Base-by-base conservation (phyloP, 805 yeast species). In the Nakazawaea siamensis region DNA sequence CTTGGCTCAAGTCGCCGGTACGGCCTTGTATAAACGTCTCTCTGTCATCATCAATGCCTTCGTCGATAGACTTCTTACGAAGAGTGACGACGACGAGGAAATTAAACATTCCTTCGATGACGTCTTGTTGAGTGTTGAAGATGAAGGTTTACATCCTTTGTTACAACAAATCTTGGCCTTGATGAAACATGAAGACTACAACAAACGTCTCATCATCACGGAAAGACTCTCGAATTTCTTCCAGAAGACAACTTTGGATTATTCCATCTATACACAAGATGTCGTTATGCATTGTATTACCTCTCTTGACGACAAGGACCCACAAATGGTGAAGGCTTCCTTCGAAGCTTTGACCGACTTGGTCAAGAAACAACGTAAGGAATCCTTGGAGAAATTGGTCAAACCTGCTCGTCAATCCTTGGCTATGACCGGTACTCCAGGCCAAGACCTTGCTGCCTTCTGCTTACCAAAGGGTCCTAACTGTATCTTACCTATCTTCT, bases 1-100 rank as follows among this genome's bases (percentile, higher is more conserved):
- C 0, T 68, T 88, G 54, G 94, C 95, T 1, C 77, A 83, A 34
- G 96, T 85, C 32, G 95, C 96, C 17, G 97, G 96, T 18, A 57
- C 74, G 24, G 84, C 95, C 0, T 61, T 87, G 44, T 77, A 78
- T 65, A 74, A 68, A 47, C 74, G 90, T 44, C 66, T 90, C 40
- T 68, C 86, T 0, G 59, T 74, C 4, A 83, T 92, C 41, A 74
- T 90, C 39, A 80, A 79, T 48, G 67, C 88, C 0, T 63, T 92
- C 34, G 76, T 88, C 16, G 73, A 72, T 38, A 74, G 85, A 14
- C 55, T 70, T 17, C 49, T 79, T 19, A 39, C 55, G 26, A 47
- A 52, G 4, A 35, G 46, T 2, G 61, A 62, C 4, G 53, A 67
- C 12, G 64, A 59, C 24, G 43, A 42, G 1, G 72, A 70, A 12